Evolutionary conservation across 2,329 filamentous ascomycete genomes (phyloP).

Genomic region (Pyricularia sp.): DNA sequence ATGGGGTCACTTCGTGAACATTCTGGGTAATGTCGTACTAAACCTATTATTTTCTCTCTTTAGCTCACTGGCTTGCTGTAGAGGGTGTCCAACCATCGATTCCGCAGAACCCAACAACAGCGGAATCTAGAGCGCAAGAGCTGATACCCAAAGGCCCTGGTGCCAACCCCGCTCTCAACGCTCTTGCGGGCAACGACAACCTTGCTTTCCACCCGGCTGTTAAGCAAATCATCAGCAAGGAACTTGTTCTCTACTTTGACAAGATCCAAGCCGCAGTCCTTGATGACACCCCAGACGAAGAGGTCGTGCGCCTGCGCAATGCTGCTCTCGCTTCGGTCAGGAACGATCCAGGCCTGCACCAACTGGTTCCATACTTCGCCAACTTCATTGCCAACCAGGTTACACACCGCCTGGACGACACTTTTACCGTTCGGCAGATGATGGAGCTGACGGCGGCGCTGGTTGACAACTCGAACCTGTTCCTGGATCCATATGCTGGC

Average conservation of each 20-base stretch:
- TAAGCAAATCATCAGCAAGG: constrained; percentile 93
- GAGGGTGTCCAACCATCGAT: constrained; percentile 96
- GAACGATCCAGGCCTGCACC: constrained; percentile 86
- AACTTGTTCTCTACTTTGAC: constrained; percentile 93
- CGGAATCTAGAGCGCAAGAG: constrained; percentile 75
- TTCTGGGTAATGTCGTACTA: background rate
- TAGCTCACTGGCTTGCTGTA: constrained; percentile 94
- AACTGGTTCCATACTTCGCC: constrained; percentile 92
- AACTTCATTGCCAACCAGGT: constrained; percentile 95
- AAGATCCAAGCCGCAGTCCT: constrained; percentile 85
- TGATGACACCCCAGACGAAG: constrained; percentile 78
- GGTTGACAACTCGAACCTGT: constrained; percentile 74
- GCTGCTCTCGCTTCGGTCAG: constrained; percentile 79
- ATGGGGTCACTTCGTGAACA: background rate
- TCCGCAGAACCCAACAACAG: constrained; percentile 86
- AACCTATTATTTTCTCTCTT: background rate
- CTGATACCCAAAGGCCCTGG: constrained; percentile 83
- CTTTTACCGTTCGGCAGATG: constrained; percentile 83
- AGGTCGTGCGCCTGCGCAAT: constrained; percentile 60
- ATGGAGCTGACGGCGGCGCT: constrained; percentile 83
- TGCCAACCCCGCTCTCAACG: constrained; percentile 76
- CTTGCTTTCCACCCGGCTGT: constrained; percentile 80
- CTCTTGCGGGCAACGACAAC: constrained; percentile 75
- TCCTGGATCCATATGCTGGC: constrained; percentile 53
- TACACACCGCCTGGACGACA: constrained; percentile 83